These are phyloP conservation scores for Clarireedia paspali DNA, from an alignment of 2,329 filamentous ascomycete genomes.

Conservation along the genomic window DNA sequence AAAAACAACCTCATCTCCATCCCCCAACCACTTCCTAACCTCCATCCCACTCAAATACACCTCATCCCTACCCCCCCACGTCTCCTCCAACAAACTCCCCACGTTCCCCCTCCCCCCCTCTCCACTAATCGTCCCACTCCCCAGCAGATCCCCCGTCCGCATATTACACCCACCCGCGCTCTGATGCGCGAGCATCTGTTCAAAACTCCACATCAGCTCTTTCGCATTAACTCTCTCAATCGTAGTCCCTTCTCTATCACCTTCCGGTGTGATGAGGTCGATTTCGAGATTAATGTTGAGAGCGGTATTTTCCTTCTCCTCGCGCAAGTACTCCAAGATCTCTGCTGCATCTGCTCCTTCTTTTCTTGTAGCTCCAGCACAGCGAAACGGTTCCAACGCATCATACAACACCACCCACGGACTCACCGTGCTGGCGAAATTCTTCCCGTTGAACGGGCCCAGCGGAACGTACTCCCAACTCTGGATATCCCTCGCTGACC, in stretches of 20 bases:
- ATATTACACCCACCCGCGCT: constrained; percentile 69
- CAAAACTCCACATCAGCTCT: constrained; percentile 73
- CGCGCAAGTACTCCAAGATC: constrained; percentile 56
- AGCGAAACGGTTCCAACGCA: constrained; percentile 61
- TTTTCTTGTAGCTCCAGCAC: constrained; percentile 36
- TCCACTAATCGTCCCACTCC: constrained; percentile 73
- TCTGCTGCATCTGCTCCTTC: constrained; percentile 38
- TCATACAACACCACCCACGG: constrained; percentile 74
- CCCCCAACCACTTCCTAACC: constrained; percentile 62
- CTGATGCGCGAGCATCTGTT: constrained; percentile 77
- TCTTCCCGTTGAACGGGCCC: constrained; percentile 78
- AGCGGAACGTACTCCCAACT: constrained; percentile 78
- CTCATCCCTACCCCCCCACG: constrained; percentile 56
- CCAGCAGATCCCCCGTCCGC: constrained; percentile 65
- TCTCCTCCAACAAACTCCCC: constrained; percentile 68
- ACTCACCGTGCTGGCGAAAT: constrained; percentile 71
- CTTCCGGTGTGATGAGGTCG: constrained; percentile 44
- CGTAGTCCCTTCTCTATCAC: constrained; percentile 43
- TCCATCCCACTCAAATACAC: constrained; percentile 57
- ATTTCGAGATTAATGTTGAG: constrained; percentile 66
- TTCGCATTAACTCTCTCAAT: constrained; percentile 54
- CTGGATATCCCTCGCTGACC: constrained; percentile 78
- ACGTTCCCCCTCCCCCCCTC: constrained; percentile 39
- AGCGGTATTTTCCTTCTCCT: constrained; percentile 48
- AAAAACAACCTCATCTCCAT: constrained; percentile 64